Base-by-base conservation (phyloP, 169 alveolate species). In the Cyclospora cayetanensis region DNA sequence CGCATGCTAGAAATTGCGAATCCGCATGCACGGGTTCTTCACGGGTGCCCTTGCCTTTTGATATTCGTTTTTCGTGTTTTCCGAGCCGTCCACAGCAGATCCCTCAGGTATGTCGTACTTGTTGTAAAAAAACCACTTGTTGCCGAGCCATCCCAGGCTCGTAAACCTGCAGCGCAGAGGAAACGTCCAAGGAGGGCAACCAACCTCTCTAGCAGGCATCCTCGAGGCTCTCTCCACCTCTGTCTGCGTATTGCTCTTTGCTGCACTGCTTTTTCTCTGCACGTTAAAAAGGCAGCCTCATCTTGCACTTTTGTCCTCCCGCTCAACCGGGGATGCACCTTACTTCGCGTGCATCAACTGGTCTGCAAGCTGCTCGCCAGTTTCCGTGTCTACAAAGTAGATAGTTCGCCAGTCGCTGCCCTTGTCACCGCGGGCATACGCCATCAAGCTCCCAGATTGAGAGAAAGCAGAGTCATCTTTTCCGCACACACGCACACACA, bases 331-430 rank as follows among this genome's bases (percentile, higher is more conserved):
- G n/a, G n/a, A n/a, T n/a, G n/a, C n/a, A n/a, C 53, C 52, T 42
- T 27, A 84, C 91, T 84, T 84, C 20, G 79, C 91, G 52, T 63
- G 83, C 22, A 42, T 29, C 39, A 84, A 70, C 1, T 34, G 43
- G 34, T 84, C 91, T 63, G 35, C 82, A 29, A 84, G 60, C 27
- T 11, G 60, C 31, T 41, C 0, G 18, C 92, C 86, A 5, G 43
- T 46, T 39, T 18, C 20, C 35, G 31, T 34, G 25, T 68, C 74
- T 63, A 46, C 11, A 34, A 86, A 18, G 50, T 63, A 50, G 35
- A 86, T 68, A 1, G 84, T 52, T 41, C 60, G 70, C 88, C 88
- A 68, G 79, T 87, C 92, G 37, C 88, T 70, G 2, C 92, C 92
- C 52, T 53, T 46, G 34, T 70, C 85, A 42, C 92, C 68, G 5